Percentiles rank a stretch among this genome's conserved stretches.
These are phyloP conservation scores for Phytophthora colocasiae DNA, from an alignment of 352 stramenopile species.

Conservation along the genomic window DNA sequence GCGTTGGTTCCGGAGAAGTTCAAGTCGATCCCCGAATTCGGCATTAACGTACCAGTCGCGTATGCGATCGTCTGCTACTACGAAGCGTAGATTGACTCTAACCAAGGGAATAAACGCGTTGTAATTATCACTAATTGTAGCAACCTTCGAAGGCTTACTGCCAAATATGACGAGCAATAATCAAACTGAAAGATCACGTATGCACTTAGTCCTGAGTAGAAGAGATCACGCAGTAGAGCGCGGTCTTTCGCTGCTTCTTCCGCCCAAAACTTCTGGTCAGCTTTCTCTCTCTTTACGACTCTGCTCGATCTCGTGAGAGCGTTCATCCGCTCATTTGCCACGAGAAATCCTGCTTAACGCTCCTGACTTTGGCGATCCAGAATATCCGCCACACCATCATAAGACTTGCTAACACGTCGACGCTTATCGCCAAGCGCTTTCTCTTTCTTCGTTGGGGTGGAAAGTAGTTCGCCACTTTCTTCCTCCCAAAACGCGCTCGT, in stretches of 20 bases:
- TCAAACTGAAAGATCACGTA: not conserved
- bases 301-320: constrained; percentile 16
- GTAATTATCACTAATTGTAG: not conserved
- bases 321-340: constrained; percentile 21
- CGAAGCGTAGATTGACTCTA: constrained; percentile 51
- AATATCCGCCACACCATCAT: constrained; percentile 12
- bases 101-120: constrained; percentile 3
- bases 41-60: constrained; percentile 87
- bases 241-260: constrained; percentile 30
- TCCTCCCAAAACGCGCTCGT: constrained; percentile 24
- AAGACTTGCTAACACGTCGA: constrained; percentile 10
- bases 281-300: constrained; percentile 26
- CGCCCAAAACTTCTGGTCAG: constrained; percentile 31
- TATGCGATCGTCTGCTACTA: constrained; percentile 91
- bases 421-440: constrained; percentile 14
- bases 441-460: not conserved
- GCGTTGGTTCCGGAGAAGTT: constrained; percentile 88
- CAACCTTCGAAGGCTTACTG: not conserved
- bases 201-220: constrained; percentile 20
- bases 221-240: constrained; percentile 27
- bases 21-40: constrained; percentile 86
- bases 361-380: constrained; percentile 23
- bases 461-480: constrained; percentile 21
- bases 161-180: not conserved
- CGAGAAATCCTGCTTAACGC: constrained; percentile 20